A percentile compares a stretch with the other conserved stretches of the same genome.
Conservation (phyloP, 2,329 filamentous ascomycete genomes). For the Trichothecium roseum region DNA sequence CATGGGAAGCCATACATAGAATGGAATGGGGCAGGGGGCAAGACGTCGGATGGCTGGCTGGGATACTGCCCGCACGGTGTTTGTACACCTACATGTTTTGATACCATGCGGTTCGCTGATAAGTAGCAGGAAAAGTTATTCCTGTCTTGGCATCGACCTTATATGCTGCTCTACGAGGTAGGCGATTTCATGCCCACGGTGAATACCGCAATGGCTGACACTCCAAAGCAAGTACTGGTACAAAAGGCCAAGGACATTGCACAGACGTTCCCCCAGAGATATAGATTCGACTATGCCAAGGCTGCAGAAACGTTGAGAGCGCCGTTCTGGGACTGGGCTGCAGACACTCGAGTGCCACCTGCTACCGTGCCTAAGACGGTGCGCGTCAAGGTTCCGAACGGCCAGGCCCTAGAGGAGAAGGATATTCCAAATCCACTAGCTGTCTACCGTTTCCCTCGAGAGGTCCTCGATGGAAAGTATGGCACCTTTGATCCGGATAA, state of each 20-base stretch:
- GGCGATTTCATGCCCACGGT: constrained; percentile 2
- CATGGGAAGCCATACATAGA: constrained; percentile 30
- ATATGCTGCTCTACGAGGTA: constrained; percentile 43
- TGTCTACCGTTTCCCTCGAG: constrained; percentile 36
- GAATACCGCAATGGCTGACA: too few species aligned
- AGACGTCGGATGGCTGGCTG: constrained; percentile 16
- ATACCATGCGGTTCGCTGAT: constrained; percentile 1
- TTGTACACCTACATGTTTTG: constrained; percentile 9
- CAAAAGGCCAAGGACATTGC: constrained; percentile 35
- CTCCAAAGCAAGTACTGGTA: constrained; percentile 39
- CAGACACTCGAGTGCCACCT: constrained; percentile 28
- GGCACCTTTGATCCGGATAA: constrained; percentile 18
- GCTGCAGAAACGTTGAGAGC: constrained; percentile 36
- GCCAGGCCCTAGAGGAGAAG: constrained; percentile 15
- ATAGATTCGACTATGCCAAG: constrained; percentile 23
- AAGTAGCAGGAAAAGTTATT: constrained; percentile 35
- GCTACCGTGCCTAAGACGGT: constrained; percentile 24
- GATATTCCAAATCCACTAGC: constrained; percentile 41
- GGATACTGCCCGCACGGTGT: constrained; percentile 40
- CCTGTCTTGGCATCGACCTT: constrained; percentile 45
- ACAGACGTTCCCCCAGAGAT: constrained; percentile 25
- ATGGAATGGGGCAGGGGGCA: constrained; percentile 29
- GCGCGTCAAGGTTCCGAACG: constrained; percentile 29
- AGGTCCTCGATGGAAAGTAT: constrained; percentile 25
- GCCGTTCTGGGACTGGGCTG: constrained; percentile 47